Base-by-base conservation (phyloP, 805 yeast genomes). In the Yarrowia sp. region DNA sequence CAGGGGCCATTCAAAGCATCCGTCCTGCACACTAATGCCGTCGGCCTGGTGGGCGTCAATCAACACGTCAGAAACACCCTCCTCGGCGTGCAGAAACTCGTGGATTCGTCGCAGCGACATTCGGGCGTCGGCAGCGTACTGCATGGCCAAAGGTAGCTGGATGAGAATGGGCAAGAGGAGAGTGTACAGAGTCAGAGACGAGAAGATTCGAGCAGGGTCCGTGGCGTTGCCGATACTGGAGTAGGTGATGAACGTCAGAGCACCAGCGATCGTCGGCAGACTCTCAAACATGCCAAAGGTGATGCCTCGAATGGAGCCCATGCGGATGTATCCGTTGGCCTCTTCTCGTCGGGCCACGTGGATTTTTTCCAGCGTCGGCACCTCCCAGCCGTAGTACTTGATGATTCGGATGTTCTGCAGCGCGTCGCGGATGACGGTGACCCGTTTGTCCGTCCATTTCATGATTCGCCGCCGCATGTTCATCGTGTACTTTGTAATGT, bases 321-420 rank as follows among this genome's bases (percentile, higher is more conserved):
- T 84, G 66, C 79, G 81, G 70, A 87, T 83, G 69, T 92, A 83
- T 64, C 81, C 81, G 3, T 74, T 73, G 83, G 89, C 86, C 77
- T 92, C 97, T 19, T 79, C 75, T 0, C 75, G 74, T 76, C 97
- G 83, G 16, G 82, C 79, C 8, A 79, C 81, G 11, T 83, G 73
- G 49, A 91, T 83, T 49, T 82, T 80, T 5, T 81, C 77, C 55
- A 81, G 81, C 74, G 90, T 91, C 0, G 97, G 91, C 32, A 80
- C 80, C 78, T 91, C 97, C 97, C 97, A 92, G 0, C 94, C 89
- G 76, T 91, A 91, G 75, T 84, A 88, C 79, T 92, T 92, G 77
- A 93, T 90, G 76, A 89, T 84, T 74, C 90, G 90, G 83, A 93
- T 85, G 72, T 89, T 87, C 74, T 85, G 87, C 71, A 93, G 82